Evolutionary conservation across 2,329 filamentous ascomycete genomes (phyloP), one percentile per base, ranked within the genome.

Genomic region (Aspergillus uvarum): DNA sequence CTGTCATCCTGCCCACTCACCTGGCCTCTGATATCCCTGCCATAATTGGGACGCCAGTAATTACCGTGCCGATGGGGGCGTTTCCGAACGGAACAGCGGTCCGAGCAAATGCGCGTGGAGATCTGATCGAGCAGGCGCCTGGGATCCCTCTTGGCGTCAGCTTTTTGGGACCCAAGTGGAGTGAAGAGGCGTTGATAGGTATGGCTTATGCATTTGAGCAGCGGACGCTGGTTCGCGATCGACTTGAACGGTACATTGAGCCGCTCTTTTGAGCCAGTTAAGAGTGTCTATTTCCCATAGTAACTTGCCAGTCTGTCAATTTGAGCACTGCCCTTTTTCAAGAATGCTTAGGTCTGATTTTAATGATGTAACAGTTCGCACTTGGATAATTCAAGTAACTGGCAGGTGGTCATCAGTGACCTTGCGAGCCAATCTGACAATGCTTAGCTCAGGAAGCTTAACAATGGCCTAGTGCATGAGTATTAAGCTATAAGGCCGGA

Each of bases 171-270:
- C 73, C 74, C 2, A 80, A 80, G 52, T 91, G 84, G 77, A 83
- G 80, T 38, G 88, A 91, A 71, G 83, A 82, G 66, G 79, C 74
- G 31, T 68, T 91, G 64, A 84, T 91, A 59, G 84, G 83, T 0
- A 82, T 87, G 68, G 88, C 87, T 6, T 90, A 88, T 77, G 87
- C 85, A 4, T 89, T 86, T 73, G 88, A 91, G 77, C 85, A 89
- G 76, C 76, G 79, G 63, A 88, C 82, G 2, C 72, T 75, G 67
- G 76, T 80, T 11, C 75, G 85, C 52, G 66, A 73, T 47, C 78
- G 77, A 61, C 74, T 83, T 1, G 74, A 78, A 72, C 81, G 82
- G 31, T 81, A 82, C 63, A 65, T 85, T 11, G 66, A 75, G 64
- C 82, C 83, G 0, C 7, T 26, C 19, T 31, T 5, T 2, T 47